Percentiles rank a stretch among this genome's conserved stretches.
phyloP scores from a whole-genome alignment of 2,329 filamentous ascomycete genomes.

The Talaromyces sp. region DNA sequence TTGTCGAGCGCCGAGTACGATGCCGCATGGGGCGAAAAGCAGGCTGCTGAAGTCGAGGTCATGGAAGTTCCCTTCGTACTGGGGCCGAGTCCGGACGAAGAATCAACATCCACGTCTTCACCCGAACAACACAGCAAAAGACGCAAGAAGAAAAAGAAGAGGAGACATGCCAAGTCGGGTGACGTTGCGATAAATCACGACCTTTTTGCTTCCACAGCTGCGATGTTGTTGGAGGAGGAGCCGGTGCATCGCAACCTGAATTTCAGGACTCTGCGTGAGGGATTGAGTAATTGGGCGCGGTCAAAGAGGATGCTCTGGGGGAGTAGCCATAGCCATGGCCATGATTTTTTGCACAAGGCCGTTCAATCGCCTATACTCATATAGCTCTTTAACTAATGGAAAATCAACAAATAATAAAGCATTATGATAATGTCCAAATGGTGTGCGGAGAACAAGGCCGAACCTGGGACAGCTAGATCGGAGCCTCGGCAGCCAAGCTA shows the following conservation, averaged over 20 bases:
- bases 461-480: background rate
- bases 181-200: background rate
- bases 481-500: background rate
- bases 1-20: constrained; percentile 32
- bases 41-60: constrained; percentile 34
- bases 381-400: background rate
- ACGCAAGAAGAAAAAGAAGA: constrained; percentile 13
- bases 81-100: constrained; percentile 26
- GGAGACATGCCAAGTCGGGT: background rate
- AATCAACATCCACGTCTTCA: background rate
- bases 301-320: constrained; percentile 16
- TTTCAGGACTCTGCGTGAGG: constrained; percentile 24
- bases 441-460: background rate
- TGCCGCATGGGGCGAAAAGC: constrained; percentile 35
- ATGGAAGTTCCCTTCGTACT: constrained; percentile 40
- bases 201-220: constrained; percentile 12
- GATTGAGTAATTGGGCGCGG: constrained; percentile 11
- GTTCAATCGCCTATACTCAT: constrained; percentile 8
- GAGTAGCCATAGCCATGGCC: background rate
- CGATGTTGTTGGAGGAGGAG: constrained; percentile 20
- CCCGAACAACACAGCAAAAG: constrained; percentile 16
- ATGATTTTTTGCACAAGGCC: background rate
- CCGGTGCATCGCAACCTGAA: constrained; percentile 22
- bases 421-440: no score
- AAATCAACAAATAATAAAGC: no score